Percentiles rank a stretch among this genome's conserved stretches.
Conservation (phyloP, 2,329 filamentous ascomycete genomes). For the Alternaria brassicae region DNA sequence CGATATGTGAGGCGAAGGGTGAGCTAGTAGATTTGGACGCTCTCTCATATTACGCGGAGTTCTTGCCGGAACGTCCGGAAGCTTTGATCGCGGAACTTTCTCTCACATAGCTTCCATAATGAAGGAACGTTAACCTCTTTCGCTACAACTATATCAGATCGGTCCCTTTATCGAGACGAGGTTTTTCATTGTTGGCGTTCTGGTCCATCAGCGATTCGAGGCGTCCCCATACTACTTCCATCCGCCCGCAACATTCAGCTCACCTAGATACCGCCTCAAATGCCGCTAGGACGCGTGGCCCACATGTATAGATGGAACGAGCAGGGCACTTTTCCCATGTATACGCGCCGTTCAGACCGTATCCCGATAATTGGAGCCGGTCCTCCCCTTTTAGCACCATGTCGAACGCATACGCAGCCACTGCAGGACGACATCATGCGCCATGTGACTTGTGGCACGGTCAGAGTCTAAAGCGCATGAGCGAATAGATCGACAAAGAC, state of each 20-base stretch:
- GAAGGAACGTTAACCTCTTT: not conserved
- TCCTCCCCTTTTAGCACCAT: not conserved
- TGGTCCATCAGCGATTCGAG: not conserved
- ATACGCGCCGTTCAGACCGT: not conserved
- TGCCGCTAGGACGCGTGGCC: not conserved
- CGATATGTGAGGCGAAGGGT: slow-evolving; percentile 2
- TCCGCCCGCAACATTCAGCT: not conserved
- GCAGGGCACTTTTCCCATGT: not conserved
- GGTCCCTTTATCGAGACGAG: not conserved
- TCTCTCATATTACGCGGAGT: not conserved
- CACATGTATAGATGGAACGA: not conserved
- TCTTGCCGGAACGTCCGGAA: not conserved
- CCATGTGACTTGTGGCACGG: slow-evolving; percentile 20
- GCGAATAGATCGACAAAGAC: slow-evolving; percentile 2
- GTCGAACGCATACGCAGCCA: slow-evolving; percentile 19
- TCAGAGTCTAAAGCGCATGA: not conserved
- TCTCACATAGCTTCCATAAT: not conserved
- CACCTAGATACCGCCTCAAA: not conserved
- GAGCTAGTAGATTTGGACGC: not conserved
- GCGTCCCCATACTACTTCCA: not conserved
- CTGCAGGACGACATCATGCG: slow-evolving; percentile 24
- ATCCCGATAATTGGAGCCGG: not conserved
- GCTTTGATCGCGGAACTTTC: not conserved
- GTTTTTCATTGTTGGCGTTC: not conserved
- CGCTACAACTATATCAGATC: not conserved